These are phyloP conservation scores for Polytrichum commune DNA, from an alignment of 225 moss, liverwort and hornwort genomes.

Conservation along the genomic window DNA sequence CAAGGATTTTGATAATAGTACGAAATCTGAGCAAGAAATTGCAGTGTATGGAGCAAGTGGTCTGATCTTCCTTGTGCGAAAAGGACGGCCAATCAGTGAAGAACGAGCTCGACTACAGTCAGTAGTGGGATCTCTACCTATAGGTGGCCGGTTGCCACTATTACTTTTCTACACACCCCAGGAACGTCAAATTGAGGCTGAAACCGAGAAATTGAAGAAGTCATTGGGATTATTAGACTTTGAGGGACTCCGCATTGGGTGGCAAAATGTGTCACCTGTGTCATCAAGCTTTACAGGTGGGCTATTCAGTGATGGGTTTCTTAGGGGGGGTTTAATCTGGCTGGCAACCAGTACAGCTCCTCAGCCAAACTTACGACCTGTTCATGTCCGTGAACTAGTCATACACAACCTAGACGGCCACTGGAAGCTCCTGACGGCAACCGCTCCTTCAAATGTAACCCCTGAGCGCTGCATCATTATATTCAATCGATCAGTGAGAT, in stretches of 20 bases:
- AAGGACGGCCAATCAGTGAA: conserved; percentile 34
- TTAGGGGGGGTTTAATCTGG: conserved; percentile 74
- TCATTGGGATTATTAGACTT: conserved; percentile 57
- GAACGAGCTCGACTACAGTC: conserved; percentile 66
- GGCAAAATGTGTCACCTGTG: conserved; percentile 61
- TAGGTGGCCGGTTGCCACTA: conserved; percentile 74
- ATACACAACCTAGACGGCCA: conserved; percentile 57
- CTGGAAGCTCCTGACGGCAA: conserved; percentile 52
- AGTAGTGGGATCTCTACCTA: conserved; percentile 57
- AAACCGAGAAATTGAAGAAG: conserved; percentile 42
- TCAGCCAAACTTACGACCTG: conserved; percentile 66
- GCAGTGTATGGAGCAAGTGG: conserved; percentile 58
- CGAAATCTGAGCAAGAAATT: conserved; percentile 18
- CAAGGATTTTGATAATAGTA: conserved; percentile 41
- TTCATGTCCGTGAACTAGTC: conserved; percentile 70
- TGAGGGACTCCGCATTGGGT: conserved; percentile 63
- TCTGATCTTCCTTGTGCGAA: conserved; percentile 64
- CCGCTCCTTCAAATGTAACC: conserved; percentile 48
- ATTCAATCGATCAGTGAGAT: conserved; percentile 69
- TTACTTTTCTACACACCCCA: conserved; percentile 61
- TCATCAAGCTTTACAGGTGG: conserved; percentile 46
- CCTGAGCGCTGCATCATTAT: conserved; percentile 68
- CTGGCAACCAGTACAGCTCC: conserved; percentile 57
- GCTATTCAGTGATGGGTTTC: conserved; percentile 62
- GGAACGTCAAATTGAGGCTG: conserved; percentile 26